Percentiles rank a stretch among this genome's conserved stretches.
Evolutionary conservation across 257 asterid genomes (phyloP).

Genomic region (Solanum sejunctum): DNA sequence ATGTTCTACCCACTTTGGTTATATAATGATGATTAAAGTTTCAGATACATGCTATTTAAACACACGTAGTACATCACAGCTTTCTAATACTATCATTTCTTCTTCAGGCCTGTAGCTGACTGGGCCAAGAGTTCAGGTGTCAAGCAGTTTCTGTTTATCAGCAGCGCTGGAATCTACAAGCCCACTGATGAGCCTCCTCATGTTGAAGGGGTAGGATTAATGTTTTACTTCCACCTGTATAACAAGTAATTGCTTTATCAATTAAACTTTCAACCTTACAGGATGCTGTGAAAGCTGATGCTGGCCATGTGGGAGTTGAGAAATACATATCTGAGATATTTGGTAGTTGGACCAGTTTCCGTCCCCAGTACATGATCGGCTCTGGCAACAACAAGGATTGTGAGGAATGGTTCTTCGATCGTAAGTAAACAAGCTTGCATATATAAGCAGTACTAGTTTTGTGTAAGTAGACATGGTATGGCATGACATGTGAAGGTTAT

Average conservation of each 20-base stretch:
- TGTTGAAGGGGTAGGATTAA: conserved; percentile 74
- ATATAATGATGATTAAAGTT: background rate
- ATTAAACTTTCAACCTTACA: conserved; percentile 14
- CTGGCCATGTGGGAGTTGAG: conserved; percentile 91
- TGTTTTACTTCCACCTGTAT: background rate
- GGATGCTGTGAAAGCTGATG: conserved; percentile 85
- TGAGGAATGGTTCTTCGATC: conserved; percentile 92
- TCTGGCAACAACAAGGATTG: conserved; percentile 97
- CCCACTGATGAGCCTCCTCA: conserved; percentile 90
- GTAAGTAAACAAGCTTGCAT: background rate
- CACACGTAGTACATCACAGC: background rate
- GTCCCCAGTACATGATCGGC: conserved; percentile 96
- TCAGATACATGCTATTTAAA: background rate
- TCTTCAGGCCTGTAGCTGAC: conserved; percentile 76
- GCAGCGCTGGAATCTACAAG: conserved; percentile 97
- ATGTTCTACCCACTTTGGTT: background rate
- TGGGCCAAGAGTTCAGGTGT: conserved; percentile 81
- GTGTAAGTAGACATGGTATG: background rate
- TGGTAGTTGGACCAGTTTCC: conserved; percentile 63
- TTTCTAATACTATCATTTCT: conserved; percentile 1
- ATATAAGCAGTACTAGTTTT: background rate
- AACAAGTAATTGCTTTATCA: background rate
- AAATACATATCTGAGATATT: conserved; percentile 64
- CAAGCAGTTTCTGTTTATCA: conserved; percentile 76
- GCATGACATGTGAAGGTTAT: background rate